phyloP scores from a whole-genome alignment of 2,329 filamentous ascomycete genomes.

The Aspergillus arachidicola region DNA sequence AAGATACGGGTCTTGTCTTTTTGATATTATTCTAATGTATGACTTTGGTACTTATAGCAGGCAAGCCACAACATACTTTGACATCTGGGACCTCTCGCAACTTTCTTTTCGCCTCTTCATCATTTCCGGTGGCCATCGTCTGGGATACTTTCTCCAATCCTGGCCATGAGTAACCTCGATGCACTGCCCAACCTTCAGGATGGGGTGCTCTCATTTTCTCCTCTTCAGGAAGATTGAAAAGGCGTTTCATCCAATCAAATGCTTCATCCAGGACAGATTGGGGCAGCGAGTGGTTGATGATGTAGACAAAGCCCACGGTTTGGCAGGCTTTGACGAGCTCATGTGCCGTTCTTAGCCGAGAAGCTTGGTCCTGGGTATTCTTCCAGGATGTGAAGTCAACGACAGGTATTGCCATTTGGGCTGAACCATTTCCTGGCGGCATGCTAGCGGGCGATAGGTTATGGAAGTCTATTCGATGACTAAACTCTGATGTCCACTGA shows the following conservation, averaged over 20 bases:
- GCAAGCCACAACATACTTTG: conserved; percentile 45
- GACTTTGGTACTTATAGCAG: not conserved
- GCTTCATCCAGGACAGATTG: conserved; percentile 44
- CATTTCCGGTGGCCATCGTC: conserved; percentile 43
- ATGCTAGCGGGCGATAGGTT: not conserved
- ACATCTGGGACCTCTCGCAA: conserved; percentile 53
- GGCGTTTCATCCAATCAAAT: conserved; percentile 47
- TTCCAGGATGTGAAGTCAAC: conserved; percentile 45
- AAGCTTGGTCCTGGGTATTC: conserved; percentile 26
- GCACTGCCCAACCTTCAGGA: conserved; percentile 51
- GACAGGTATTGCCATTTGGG: conserved; percentile 37
- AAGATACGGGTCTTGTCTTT: conserved; percentile 2
- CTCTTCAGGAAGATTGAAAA: conserved; percentile 49
- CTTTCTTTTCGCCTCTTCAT: conserved; percentile 45
- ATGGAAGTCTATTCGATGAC: not conserved
- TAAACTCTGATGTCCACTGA: not conserved
- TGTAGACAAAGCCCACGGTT: conserved; percentile 52
- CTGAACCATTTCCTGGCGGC: not conserved
- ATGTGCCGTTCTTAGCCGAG: conserved; percentile 38
- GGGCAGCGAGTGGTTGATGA: conserved; percentile 51
- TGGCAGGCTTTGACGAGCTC: conserved; percentile 47
- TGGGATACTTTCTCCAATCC: conserved; percentile 58
- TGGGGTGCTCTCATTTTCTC: conserved; percentile 55
- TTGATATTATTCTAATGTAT: not conserved
- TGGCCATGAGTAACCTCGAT: conserved; percentile 60